Evolutionary conservation across 2,329 filamentous ascomycete species (phyloP).

Genomic region (Penicillium sp.): DNA sequence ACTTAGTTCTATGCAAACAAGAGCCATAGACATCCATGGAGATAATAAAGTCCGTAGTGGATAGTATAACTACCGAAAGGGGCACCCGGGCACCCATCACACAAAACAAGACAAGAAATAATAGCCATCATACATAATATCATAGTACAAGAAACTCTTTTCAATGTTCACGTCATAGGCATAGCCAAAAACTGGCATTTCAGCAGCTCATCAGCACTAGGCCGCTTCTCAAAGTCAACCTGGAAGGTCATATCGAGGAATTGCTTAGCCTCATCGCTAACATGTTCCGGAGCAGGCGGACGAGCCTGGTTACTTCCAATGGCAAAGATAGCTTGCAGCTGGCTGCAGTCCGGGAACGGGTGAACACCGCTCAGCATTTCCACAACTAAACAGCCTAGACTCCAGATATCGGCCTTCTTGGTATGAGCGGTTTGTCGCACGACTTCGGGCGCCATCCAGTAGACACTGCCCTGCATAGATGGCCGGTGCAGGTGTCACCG

Average conservation of each 20-base stretch:
- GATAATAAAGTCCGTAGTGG: not conserved
- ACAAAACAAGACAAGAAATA: slow-evolving; percentile 1
- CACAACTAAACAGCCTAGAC: slow-evolving; percentile 88
- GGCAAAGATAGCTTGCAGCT: slow-evolving; percentile 97
- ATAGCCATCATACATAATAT: slow-evolving; percentile 14
- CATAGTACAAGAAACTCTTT: slow-evolving; percentile 11
- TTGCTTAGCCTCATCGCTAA: slow-evolving; percentile 73
- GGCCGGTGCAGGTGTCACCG: slow-evolving; percentile 49
- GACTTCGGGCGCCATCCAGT: slow-evolving; percentile 99
- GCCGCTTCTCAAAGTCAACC: slow-evolving; percentile 86
- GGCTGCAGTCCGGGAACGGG: slow-evolving; percentile 93
- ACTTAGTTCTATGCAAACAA: not conserved
- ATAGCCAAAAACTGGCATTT: slow-evolving; percentile 69
- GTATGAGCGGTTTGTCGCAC: slow-evolving; percentile 97
- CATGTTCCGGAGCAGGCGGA: slow-evolving; percentile 80
- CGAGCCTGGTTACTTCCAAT: slow-evolving; percentile 84
- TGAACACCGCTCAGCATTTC: slow-evolving; percentile 99
- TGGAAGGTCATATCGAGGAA: slow-evolving; percentile 91
- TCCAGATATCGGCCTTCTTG: slow-evolving; percentile 98
- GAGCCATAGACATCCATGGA: not conserved
- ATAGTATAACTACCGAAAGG: slow-evolving; percentile 1
- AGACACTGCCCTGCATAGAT: slow-evolving; percentile 92
- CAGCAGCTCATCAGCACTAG: slow-evolving; percentile 85
- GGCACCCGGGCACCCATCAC: not conserved
- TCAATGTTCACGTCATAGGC: slow-evolving; percentile 54